Conservation (phyloP, 1,139 yeast genomes). For the Taiozyma sp. region DNA sequence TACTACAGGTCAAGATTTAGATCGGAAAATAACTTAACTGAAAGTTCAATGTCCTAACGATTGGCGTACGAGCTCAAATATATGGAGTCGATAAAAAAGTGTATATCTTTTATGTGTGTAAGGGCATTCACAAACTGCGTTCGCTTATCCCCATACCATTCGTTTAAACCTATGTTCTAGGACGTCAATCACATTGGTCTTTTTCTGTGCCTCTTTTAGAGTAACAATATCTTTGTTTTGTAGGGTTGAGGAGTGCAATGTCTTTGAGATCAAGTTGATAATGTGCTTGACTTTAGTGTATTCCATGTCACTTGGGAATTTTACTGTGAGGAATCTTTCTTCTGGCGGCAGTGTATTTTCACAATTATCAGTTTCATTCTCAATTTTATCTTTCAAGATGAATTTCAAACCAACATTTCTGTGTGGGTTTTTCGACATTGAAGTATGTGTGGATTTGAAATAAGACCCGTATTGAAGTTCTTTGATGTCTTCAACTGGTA, state of each 20-base stretch:
- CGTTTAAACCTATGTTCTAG: slow-evolving; percentile 30
- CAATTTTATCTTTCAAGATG: slow-evolving; percentile 8
- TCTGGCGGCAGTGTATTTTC: neutral
- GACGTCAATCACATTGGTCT: slow-evolving; percentile 28
- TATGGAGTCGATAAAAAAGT: no score
- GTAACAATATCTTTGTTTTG: slow-evolving; percentile 28
- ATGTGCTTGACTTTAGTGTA: slow-evolving; percentile 22
- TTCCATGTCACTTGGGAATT: slow-evolving; percentile 24
- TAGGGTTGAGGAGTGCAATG: slow-evolving; percentile 24
- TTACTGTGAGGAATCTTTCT: slow-evolving; percentile 18
- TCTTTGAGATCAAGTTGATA: slow-evolving; percentile 25
- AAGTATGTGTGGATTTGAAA: slow-evolving; percentile 23
- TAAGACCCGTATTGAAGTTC: slow-evolving; percentile 27
- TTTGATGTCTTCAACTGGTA: slow-evolving; percentile 17
- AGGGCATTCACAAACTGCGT: no score
- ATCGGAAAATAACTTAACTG: no score
- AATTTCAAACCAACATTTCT: slow-evolving; percentile 29
- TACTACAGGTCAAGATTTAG: no score
- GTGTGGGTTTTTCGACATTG: slow-evolving; percentile 24
- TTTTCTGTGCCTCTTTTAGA: slow-evolving; percentile 29
- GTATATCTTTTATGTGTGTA: no score
- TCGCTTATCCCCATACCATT: slow-evolving; percentile 29
- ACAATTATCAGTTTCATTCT: neutral
- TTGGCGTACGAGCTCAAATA: no score
- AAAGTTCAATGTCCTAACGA: no score